Percentiles rank a stretch among this genome's conserved stretches.
phyloP scores from a whole-genome alignment of 129 eudicot species.

The Ambrosia artemisiifolia region DNA sequence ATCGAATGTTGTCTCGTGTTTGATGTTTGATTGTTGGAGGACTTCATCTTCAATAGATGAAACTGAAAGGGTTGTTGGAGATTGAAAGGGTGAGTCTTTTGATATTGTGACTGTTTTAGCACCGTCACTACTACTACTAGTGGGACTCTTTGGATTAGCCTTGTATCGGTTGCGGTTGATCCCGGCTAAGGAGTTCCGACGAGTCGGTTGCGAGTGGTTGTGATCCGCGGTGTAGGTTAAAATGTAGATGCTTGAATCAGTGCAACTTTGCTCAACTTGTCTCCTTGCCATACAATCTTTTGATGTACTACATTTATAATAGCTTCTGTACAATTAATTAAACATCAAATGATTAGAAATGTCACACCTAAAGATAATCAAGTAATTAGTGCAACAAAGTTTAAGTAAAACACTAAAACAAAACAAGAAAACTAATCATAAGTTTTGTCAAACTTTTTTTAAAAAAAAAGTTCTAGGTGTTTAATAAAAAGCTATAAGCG shows the following conservation, averaged over 20 bases:
- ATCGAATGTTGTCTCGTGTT: slow-evolving; percentile 28
- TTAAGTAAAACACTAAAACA: no score
- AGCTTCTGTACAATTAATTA: slow-evolving; percentile 53
- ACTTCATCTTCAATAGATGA: slow-evolving; percentile 31
- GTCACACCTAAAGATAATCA: background rate
- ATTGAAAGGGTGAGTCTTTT: slow-evolving; percentile 28
- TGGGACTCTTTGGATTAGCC: slow-evolving; percentile 31
- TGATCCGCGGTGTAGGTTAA: slow-evolving; percentile 83
- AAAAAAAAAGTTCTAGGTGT: no score
- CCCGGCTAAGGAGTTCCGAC: slow-evolving; percentile 71
- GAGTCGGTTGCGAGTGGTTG: slow-evolving; percentile 74
- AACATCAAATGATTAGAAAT: background rate
- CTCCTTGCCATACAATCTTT: slow-evolving; percentile 84
- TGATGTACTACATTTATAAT: slow-evolving; percentile 78
- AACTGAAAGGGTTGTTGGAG: slow-evolving; percentile 33
- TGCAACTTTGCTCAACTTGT: slow-evolving; percentile 86
- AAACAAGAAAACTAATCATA: no score
- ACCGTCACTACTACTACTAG: slow-evolving; percentile 26
- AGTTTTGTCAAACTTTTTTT: no score
- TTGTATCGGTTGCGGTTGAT: slow-evolving; percentile 43
- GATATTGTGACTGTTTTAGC: slow-evolving; percentile 2
- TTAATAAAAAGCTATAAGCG: no score
- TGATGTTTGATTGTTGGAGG: slow-evolving; percentile 23
- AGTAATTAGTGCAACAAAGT: background rate
- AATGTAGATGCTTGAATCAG: slow-evolving; percentile 56